Evolutionary conservation across 2,329 filamentous ascomycete species (phyloP).

Genomic region (Fusarium abutilonis): DNA sequence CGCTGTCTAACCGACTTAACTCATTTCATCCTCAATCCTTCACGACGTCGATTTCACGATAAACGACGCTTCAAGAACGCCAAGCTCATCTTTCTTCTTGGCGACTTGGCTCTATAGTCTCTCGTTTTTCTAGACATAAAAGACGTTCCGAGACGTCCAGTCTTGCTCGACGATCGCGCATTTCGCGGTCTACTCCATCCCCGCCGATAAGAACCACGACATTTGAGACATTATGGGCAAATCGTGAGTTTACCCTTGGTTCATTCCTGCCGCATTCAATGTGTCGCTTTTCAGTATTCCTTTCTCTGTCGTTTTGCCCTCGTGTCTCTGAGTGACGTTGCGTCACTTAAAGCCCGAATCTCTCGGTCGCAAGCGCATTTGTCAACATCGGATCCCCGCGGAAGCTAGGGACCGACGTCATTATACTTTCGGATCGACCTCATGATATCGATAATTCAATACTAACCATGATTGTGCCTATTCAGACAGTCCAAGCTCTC

Average conservation of each 20-base stretch:
- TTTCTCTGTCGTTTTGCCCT: constrained; percentile 1
- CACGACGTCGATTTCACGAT: constrained; percentile 15
- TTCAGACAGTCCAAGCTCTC: constrained; percentile 96
- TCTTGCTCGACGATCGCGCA: constrained; percentile 39
- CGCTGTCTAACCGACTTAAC: constrained; percentile 32
- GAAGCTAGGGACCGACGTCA: constrained; percentile 41
- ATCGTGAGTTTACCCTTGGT: constrained; percentile 58
- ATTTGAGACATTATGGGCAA: constrained; percentile 57
- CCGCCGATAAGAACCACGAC: constrained; percentile 24
- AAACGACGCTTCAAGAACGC: constrained; percentile 13
- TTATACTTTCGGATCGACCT: constrained; percentile 26
- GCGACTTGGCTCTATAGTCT: constrained; percentile 10
- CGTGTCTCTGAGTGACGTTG: constrained; percentile 11
- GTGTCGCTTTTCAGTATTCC: background rate
- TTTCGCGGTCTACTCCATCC: constrained; percentile 39
- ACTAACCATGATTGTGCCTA: constrained; percentile 35
- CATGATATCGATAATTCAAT: constrained; percentile 15
- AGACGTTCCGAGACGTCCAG: constrained; percentile 15
- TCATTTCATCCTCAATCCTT: constrained; percentile 19
- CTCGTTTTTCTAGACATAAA: constrained; percentile 16
- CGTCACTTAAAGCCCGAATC: constrained; percentile 26
- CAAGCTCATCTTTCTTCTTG: background rate
- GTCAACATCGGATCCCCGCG: constrained; percentile 34
- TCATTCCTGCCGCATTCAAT: background rate
- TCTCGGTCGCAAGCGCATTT: constrained; percentile 38